Evolutionary conservation across 148 eudicot species (phyloP), one percentile per base, ranked within the genome.

Genomic region (Rhododendron kiyosumense): DNA sequence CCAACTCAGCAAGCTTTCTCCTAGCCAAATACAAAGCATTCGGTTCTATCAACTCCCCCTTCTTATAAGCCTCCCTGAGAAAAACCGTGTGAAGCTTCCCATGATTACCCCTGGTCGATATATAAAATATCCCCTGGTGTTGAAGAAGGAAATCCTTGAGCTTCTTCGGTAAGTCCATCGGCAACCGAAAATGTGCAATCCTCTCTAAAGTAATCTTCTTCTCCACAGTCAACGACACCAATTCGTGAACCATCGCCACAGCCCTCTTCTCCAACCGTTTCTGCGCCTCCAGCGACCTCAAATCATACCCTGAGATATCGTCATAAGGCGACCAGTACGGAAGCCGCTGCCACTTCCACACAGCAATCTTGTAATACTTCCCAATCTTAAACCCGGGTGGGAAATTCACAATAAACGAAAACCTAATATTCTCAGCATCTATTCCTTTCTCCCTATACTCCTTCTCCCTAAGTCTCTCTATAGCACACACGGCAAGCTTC

Each of bases 291-390:
- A 90, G 76, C 3, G 99, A 95, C 87, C 99, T 90, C 98, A 95
- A 81, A 84, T 97, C 99, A 84, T 94, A 95, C 67, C 94, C 98
- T 2, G 94, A 92, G 26, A 97, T 86, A 88, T 97, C 95, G 86
- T 95, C 99, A 84, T 97, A 97, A 0, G 98, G 99, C 8, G 98
- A 94, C 99, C 99, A 97, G 88, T 97, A 97, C 1, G 99, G 99
- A 86, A 95, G 51, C 87, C 99, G 84, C 86, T 97, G 99, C 99
- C 99, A 97, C 82, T 94, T 95, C 99, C 99, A 95, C 86, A 97
- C 91, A 7, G 95, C 99, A 89, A 95, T 95, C 87, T 91, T 97
- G 83, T 88, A 97, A 84, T 94, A 95, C 90, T 97, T 97, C 13
- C 94, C 93, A 30, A 91, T 88, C 90, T 89, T 97, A 87, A 95